Evolutionary conservation across 495 filamentous ascomycete species (phyloP), one percentile per base, ranked within the genome.

Genomic region (Penicillium nucicola): DNA sequence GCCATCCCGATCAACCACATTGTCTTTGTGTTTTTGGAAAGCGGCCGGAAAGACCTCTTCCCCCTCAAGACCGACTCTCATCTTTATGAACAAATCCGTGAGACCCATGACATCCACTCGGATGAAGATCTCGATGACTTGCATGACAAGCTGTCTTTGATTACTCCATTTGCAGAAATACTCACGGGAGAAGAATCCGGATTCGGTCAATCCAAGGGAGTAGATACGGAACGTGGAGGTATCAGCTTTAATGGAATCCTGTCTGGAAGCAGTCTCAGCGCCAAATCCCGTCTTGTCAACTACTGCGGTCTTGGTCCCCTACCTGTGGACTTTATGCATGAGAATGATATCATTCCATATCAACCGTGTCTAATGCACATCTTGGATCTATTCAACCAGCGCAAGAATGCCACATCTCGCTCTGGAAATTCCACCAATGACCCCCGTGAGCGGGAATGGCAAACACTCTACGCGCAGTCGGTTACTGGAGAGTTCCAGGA

Each of bases 331-430:
- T 66, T 77, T 20, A 50, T 74, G 42, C 69, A 75, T 41, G 74
- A 77, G 47, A 58, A 66, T n/a, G 49, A 55, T 33, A 58, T 67
- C 11, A 67, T 72, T 15, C 70, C 72, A 28, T 77, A 77, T 45
- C 74, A 77, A 48, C 74, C 74, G 3, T 77, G 74, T 52, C 43
- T 76, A 14, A 66, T 72, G 23, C 74, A 76, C 42, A 62, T 77
- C n/a, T 57, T 77, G 30, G 62, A 70, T 20, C 50, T 69, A 13
- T 75, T 75, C 48, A 76, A 75, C 43, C 38, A 59, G 38, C 58
- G 63, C 14, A 74, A 66, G 37, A 23, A 19, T 15, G 22, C 42
- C 2, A 7, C 25, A 31, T 12, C 45, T 4, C 31, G 42, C 7
- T 38, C 42, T 12, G 46, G 56, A 40, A 56, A 33, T 18, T 40